These are phyloP conservation scores for Ensete glaucum DNA, from an alignment of 176 grass and related monocot genomes.

Conservation along the genomic window DNA sequence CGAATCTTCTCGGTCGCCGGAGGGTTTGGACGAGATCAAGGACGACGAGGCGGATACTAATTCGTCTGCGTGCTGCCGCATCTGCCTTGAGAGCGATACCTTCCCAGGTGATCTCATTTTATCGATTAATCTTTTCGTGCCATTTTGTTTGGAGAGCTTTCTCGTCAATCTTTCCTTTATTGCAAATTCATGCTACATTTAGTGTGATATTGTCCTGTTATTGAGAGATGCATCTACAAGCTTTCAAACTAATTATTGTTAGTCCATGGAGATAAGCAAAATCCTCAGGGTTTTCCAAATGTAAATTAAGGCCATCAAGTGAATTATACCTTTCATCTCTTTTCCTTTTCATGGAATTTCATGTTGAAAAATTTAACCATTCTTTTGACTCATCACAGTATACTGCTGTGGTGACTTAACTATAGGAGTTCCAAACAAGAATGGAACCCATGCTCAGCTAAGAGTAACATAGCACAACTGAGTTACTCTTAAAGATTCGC, in stretches of 20 bases:
- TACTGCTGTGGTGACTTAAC: neutral
- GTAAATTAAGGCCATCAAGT: no score
- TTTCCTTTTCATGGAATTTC: neutral
- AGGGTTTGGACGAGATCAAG: constrained; percentile 39
- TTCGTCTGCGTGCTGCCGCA: constrained; percentile 74
- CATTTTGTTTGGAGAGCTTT: neutral
- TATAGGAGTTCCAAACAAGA: neutral
- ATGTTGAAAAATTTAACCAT: neutral
- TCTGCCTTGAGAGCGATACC: constrained; percentile 75
- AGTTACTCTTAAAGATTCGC: neutral
- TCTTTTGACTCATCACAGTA: neutral
- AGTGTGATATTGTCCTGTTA: neutral
- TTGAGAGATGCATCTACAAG: neutral
- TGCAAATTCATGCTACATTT: neutral
- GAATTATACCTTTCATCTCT: no score
- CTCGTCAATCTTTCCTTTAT: neutral
- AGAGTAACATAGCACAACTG: no score
- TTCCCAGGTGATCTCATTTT: constrained; percentile 43
- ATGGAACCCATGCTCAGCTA: neutral
- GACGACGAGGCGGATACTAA: constrained; percentile 63
- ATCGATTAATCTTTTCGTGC: neutral
- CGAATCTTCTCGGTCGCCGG: constrained; percentile 13
- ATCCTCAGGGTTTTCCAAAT: neutral
- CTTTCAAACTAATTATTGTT: neutral
- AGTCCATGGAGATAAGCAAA: neutral